Evolutionary conservation across 202 grass and related monocot genomes (phyloP).

Genomic region (Panicum hallii): DNA sequence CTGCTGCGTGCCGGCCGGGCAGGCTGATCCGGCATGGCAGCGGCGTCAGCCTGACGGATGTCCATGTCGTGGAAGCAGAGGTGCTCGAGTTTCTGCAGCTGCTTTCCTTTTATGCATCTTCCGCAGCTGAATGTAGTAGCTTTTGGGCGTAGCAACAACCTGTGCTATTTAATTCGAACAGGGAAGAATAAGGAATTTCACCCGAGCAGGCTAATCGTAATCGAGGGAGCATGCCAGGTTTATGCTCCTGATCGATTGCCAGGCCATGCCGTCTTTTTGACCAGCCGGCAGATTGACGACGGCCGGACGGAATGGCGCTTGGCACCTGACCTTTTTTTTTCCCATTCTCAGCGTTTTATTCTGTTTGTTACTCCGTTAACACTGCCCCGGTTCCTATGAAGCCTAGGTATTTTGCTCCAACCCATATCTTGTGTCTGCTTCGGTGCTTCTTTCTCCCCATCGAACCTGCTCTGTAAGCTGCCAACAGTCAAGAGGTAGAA

Average conservation of each 20-base stretch:
- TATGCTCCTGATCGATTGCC: slow-evolving; percentile 34
- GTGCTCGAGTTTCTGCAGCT: slow-evolving; percentile 43
- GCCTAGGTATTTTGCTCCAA: background rate
- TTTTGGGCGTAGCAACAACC: background rate
- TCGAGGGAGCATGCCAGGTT: background rate
- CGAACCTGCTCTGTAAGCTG: background rate
- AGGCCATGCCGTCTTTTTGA: slow-evolving; percentile 35
- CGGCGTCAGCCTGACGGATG: slow-evolving; percentile 35
- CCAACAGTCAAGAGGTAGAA: background rate
- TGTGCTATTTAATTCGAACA: background rate
- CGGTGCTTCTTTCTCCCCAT: background rate
- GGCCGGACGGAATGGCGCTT: slow-evolving; percentile 2
- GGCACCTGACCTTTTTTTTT: background rate
- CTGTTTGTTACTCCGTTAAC: no score
- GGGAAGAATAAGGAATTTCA: background rate
- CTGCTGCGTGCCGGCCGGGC: background rate
- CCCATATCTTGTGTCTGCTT: background rate
- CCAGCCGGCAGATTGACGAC: background rate
- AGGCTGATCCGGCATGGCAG: background rate
- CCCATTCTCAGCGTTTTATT: background rate
- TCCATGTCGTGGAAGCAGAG: slow-evolving; percentile 21
- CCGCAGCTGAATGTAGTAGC: background rate
- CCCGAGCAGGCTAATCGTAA: background rate
- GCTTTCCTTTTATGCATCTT: background rate
- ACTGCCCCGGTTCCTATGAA: no score